Evolutionary conservation across 1,284 basidiomycete species (phyloP).

Genomic region (Xerocomus minutiporus): DNA sequence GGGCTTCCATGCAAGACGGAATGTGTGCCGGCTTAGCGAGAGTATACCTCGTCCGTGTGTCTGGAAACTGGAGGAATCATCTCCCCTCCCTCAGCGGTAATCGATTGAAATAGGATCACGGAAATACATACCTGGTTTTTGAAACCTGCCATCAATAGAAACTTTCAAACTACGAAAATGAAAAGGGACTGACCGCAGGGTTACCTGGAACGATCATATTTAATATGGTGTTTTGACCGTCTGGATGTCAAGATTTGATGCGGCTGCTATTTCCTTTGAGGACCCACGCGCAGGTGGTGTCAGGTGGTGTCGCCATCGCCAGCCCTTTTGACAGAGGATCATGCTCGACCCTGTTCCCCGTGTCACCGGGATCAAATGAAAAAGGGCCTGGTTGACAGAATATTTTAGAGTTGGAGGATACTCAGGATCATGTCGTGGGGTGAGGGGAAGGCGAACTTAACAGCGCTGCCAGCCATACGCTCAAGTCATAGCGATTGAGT

Average conservation of each 20-base stretch:
- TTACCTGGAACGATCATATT: constrained; percentile 1
- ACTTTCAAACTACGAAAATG: constrained; percentile 7
- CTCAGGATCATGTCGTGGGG: constrained; percentile 6
- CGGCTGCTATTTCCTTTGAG: background rate
- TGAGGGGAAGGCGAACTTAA: background rate
- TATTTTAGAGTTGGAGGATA: background rate
- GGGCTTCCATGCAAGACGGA: constrained; percentile 3
- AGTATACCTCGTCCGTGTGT: background rate
- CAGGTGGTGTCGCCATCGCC: background rate
- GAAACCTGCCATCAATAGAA: constrained; percentile 2
- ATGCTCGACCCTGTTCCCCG: background rate
- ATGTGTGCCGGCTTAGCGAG: constrained; percentile 2
- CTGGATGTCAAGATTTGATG: background rate
- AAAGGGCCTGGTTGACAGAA: background rate
- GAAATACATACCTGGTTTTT: background rate
- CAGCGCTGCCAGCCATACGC: background rate
- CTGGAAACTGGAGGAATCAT: background rate
- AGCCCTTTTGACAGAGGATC: background rate
- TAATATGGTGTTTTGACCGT: background rate
- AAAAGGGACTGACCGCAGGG: constrained; percentile 2
- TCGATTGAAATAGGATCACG: background rate
- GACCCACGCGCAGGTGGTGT: background rate
- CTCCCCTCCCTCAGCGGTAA: background rate
- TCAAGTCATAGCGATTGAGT: background rate
- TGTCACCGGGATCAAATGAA: background rate